Percentiles rank a stretch among this genome's conserved stretches.
These are phyloP conservation scores for Corchorus olitorius DNA, from an alignment of 345 rosid genomes.

Conservation along the genomic window DNA sequence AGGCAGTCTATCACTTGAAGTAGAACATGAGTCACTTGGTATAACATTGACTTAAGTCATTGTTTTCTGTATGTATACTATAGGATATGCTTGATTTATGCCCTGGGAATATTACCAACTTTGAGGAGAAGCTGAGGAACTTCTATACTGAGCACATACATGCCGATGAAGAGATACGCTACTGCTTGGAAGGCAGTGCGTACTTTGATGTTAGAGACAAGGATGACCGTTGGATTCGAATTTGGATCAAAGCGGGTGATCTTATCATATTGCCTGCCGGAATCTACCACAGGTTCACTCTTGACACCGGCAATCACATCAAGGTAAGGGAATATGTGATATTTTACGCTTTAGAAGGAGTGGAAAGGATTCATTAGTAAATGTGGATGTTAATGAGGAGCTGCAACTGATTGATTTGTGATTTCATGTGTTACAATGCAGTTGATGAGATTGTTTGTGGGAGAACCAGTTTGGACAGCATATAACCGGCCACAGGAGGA, in stretches of 20 bases:
- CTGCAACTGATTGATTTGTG: conserved; percentile 10
- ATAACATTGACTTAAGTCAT: neutral
- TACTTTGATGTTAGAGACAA: conserved; percentile 89
- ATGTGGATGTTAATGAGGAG: neutral
- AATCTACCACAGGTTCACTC: conserved; percentile 90
- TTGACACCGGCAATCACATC: conserved; percentile 68
- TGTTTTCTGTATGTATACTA: neutral
- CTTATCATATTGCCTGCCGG: conserved; percentile 82
- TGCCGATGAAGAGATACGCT: conserved; percentile 87
- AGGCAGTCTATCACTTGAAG: neutral
- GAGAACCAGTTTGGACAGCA: conserved; percentile 85
- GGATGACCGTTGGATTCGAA: conserved; percentile 74
- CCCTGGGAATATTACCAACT: conserved; percentile 84
- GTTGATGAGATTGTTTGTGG: conserved; percentile 88
- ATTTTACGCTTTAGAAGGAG: neutral
- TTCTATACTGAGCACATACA: conserved; percentile 90
- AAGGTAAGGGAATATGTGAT: conserved; percentile 45
- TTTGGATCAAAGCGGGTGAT: conserved; percentile 75
- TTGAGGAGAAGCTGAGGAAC: conserved; percentile 81
- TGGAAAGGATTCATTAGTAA: neutral
- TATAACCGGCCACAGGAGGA: conserved; percentile 85
- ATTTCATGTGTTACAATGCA: conserved; percentile 25
- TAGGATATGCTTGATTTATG: conserved; percentile 83
- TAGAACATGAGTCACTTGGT: neutral
- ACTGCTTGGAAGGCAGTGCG: conserved; percentile 81